Evolutionary conservation across 768 basidiomycete genomes (phyloP).

Genomic region (Lactifluus echinatus): DNA sequence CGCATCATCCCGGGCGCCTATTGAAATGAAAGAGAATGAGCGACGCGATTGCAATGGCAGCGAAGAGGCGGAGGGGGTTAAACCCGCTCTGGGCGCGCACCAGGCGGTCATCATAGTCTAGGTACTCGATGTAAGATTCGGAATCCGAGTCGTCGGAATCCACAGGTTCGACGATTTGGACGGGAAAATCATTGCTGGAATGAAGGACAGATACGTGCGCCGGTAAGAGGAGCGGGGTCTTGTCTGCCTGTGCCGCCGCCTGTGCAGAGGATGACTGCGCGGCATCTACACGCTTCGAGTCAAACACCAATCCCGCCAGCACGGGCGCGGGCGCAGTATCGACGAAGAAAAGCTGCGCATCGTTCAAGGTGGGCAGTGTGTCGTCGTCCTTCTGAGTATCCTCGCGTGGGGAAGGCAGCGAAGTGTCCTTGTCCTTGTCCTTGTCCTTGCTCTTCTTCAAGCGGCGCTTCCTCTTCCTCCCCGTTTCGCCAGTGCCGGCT

Average conservation of each 20-base stretch:
- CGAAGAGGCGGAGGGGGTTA: background rate
- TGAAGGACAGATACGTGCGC: constrained; percentile 58
- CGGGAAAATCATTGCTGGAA: constrained; percentile 27
- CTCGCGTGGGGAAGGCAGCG: background rate
- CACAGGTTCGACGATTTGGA: constrained; percentile 39
- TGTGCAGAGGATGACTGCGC: constrained; percentile 1
- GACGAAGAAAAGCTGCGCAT: constrained; percentile 36
- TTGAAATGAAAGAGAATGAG: background rate
- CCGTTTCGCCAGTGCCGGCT: background rate
- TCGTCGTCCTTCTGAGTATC: background rate
- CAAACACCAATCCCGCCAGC: constrained; percentile 22
- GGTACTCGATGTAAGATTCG: constrained; percentile 66
- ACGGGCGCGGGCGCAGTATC: constrained; percentile 38
- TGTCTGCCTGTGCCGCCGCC: constrained; percentile 1
- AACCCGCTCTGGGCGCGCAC: constrained; percentile 32
- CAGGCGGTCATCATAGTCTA: constrained; percentile 58
- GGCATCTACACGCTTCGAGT: constrained; percentile 12
- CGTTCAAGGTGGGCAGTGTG: background rate
- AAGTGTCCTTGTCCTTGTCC: background rate
- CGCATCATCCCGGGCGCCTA: constrained; percentile 46
- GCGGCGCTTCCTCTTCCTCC: constrained; percentile 8
- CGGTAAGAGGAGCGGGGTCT: constrained; percentile 44
- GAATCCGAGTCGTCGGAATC: constrained; percentile 50
- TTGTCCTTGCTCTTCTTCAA: constrained; percentile 9
- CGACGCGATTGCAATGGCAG: background rate